Base-by-base conservation (phyloP, 345 rosid genomes). In the Syzygium jambos region DNA sequence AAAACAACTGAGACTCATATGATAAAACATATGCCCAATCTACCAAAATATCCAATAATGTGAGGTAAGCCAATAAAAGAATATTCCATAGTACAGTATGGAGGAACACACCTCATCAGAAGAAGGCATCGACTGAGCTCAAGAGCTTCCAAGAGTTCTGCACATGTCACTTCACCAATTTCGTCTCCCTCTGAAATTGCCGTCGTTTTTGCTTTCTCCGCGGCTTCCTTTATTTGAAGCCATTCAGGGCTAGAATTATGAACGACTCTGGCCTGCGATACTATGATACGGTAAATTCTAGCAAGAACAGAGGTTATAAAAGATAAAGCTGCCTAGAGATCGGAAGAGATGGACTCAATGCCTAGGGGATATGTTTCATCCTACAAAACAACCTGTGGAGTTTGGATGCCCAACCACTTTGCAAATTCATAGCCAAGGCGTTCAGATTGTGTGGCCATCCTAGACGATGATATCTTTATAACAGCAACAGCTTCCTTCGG, bases 381-480 rank as follows among this genome's bases (percentile, higher is more conserved):
- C 19, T 85, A 73, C 78, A 88, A 88, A 86, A 85, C 86, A 84
- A 96, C 99, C 99, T 98, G 99, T 43, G 99, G 99, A 90, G 95
- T 98, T 87, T 56, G 96, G 85, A 98, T 94, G 16, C 99, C 99
- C 53, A 98, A 92, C 96, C 97, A 96, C 95, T 91, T 95, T 29
- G 99, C 98, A 94, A 96, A 95, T 92, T 98, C 99, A 89, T 96
- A 98, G 86, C 99, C 99, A 85, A 98, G 95, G 85, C 99, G 98
- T 93, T 98, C 99, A 55, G 99, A 98, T 89, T 96, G 99, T 6
- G 98, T 96, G 89, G 99, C 98, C 99, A 96, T 98, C 95, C 99
- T 95, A 53, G 99, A 98, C 10, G 99, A 98, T 27, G 99, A 92
- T 91, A 98, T 96, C 94, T 98, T 98, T 87, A 98, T 95, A 91